Percentiles rank a stretch among this genome's conserved stretches.
Conservation (phyloP, 495 filamentous ascomycete species). For the Penicillium paradoxum region DNA sequence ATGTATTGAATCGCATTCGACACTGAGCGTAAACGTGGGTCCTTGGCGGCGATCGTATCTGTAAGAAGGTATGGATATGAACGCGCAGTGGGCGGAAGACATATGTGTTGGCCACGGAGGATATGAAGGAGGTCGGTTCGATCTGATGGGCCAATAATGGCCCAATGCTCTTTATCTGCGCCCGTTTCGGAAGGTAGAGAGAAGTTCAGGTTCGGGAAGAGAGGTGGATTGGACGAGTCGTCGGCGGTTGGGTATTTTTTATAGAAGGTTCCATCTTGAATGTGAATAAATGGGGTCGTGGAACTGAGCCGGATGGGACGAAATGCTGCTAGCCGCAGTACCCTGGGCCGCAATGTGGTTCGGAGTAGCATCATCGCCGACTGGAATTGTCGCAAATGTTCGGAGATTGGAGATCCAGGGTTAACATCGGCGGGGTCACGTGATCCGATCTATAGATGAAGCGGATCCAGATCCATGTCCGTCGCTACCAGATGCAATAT, state of each 20-base stretch:
- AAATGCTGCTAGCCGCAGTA: not conserved
- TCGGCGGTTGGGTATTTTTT: conserved; percentile 61
- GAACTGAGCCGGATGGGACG: conserved; percentile 8
- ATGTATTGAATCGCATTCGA: conserved; percentile 72
- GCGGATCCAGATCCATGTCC: not conserved
- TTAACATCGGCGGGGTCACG: not conserved
- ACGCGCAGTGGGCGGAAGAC: conserved; percentile 65
- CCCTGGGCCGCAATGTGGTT: conserved; percentile 10
- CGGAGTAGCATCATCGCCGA: conserved; percentile 13
- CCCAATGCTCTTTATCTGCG: conserved; percentile 49
- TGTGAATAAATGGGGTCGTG: conserved; percentile 59
- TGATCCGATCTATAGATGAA: not conserved
- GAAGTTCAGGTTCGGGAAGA: conserved; percentile 67
- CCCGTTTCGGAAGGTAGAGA: conserved; percentile 40
- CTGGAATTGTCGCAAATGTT: not conserved
- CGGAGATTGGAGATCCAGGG: conserved; percentile 6
- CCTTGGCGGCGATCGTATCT: conserved; percentile 51
- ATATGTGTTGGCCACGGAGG: conserved; percentile 67
- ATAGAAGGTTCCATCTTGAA: conserved; percentile 76
- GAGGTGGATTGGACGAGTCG: conserved; percentile 43
- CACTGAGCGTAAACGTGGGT: conserved; percentile 51
- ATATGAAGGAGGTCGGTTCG: conserved; percentile 74
- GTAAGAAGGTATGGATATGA: conserved; percentile 70
- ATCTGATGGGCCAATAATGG: conserved; percentile 64
- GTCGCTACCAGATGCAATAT: no score